Conservation (phyloP, 495 filamentous ascomycete genomes). For the Aspergillus kassunensis region DNA sequence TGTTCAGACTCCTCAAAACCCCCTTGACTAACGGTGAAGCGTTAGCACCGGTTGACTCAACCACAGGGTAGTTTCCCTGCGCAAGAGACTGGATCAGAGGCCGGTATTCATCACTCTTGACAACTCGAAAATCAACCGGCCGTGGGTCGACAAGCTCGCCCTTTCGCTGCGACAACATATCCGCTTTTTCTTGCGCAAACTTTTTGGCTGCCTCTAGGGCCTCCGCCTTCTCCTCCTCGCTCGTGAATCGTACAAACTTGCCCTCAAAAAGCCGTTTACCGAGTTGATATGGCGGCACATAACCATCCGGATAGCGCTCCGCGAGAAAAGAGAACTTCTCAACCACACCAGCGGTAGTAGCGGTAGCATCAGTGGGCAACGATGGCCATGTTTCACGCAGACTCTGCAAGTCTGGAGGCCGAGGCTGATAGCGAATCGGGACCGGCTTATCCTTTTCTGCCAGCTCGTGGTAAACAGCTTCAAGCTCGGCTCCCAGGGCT, state of each 20-base stretch:
- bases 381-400: slow-evolving; percentile 43
- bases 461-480: slow-evolving; percentile 32
- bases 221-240: slow-evolving; percentile 35
- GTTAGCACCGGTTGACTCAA: slow-evolving; percentile 13
- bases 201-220: slow-evolving; percentile 35
- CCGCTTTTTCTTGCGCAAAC: slow-evolving; percentile 35
- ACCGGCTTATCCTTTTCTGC: slow-evolving; percentile 26
- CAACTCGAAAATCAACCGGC: slow-evolving; percentile 31
- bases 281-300: slow-evolving; percentile 36
- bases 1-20: slow-evolving; percentile 36
- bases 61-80: slow-evolving; percentile 41
- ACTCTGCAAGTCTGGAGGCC: slow-evolving; percentile 23
- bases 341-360: slow-evolving; percentile 28
- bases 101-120: slow-evolving; percentile 55
- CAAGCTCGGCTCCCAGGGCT: slow-evolving; percentile 21
- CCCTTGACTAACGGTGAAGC: slow-evolving; percentile 31
- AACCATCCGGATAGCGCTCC: slow-evolving; percentile 37
- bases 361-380: slow-evolving; percentile 31
- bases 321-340: slow-evolving; percentile 36
- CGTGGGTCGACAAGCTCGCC: slow-evolving; percentile 38
- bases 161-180: slow-evolving; percentile 38
- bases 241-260: slow-evolving; percentile 39
- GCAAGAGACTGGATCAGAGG: slow-evolving; percentile 71
- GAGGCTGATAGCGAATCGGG: slow-evolving; percentile 35
- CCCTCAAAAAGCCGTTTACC: slow-evolving; percentile 38